Conservation (phyloP, 2,329 filamentous ascomycete species). For the Fusarium sp. region DNA sequence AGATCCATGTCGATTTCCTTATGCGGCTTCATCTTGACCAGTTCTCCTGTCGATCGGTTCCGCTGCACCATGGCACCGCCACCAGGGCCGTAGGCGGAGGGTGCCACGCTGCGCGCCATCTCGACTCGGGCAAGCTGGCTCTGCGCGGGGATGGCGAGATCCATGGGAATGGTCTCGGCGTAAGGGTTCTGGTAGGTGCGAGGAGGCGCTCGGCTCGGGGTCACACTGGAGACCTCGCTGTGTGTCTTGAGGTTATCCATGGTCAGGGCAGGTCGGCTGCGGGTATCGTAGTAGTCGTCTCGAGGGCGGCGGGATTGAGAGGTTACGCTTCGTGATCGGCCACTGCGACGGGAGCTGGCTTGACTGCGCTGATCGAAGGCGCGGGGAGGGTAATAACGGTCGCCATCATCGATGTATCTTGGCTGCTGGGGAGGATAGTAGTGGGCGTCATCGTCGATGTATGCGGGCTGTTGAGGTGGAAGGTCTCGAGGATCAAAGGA, state of each 20-base stretch:
- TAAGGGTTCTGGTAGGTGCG: constrained; percentile 52
- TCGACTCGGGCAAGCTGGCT: constrained; percentile 42
- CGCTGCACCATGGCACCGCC: constrained; percentile 47
- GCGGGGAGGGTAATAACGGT: constrained; percentile 49
- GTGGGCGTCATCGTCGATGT: not conserved
- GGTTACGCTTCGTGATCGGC: constrained; percentile 50
- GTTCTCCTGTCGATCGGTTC: constrained; percentile 51
- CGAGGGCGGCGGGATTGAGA: constrained; percentile 44
- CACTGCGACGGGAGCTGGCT: constrained; percentile 55
- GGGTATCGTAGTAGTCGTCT: constrained; percentile 43
- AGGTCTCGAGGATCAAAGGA: constrained; percentile 54
- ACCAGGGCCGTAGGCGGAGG: constrained; percentile 30
- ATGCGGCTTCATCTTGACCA: constrained; percentile 42
- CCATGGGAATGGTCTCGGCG: constrained; percentile 51
- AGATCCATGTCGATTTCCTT: constrained; percentile 85
- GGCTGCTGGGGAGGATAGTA: constrained; percentile 1
- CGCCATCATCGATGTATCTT: constrained; percentile 45
- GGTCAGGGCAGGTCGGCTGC: constrained; percentile 56
- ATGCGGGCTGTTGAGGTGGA: constrained; percentile 23
- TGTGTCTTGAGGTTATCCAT: constrained; percentile 61
- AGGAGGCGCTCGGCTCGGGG: constrained; percentile 55
- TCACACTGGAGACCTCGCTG: constrained; percentile 60
- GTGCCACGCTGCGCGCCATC: constrained; percentile 43
- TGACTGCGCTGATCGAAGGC: constrained; percentile 47
- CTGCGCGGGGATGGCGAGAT: constrained; percentile 52